Percentiles rank a stretch among this genome's conserved stretches.
Evolutionary conservation across 768 basidiomycete species (phyloP).

Genomic region (Botryobasidium botryosum): DNA sequence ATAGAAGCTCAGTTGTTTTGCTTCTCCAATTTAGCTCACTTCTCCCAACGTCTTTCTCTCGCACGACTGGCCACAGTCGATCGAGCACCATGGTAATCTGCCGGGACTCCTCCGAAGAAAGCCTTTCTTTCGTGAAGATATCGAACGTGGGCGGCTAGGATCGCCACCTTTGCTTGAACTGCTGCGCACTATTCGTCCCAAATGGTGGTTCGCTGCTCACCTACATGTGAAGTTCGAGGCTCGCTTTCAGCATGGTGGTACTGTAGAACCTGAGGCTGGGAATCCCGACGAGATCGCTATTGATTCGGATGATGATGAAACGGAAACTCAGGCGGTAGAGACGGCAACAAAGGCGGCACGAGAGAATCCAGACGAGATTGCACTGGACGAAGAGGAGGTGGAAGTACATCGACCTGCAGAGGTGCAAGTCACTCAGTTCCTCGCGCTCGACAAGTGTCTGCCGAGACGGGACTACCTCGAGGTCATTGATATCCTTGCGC

Average conservation of each 20-base stretch:
- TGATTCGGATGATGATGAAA: conserved; percentile 13
- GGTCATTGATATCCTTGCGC: conserved; percentile 48
- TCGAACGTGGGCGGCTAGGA: conserved; percentile 51
- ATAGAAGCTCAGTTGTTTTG: no score
- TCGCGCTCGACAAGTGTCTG: conserved; percentile 85
- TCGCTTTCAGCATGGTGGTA: conserved; percentile 13
- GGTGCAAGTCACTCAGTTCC: conserved; percentile 44
- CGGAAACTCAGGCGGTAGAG: conserved; percentile 10
- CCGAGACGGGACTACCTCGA: conserved; percentile 59
- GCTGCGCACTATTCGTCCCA: conserved; percentile 49
- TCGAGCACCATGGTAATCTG: conserved; percentile 68
- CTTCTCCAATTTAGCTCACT: conserved; percentile 40
- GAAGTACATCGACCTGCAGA: conserved; percentile 12
- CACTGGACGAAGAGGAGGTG: conserved; percentile 21
- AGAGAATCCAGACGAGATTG: conserved; percentile 36
- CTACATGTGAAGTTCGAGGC: conserved; percentile 80
- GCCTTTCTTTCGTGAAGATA: conserved; percentile 57
- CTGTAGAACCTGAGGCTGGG: not conserved
- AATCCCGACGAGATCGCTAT: conserved; percentile 19
- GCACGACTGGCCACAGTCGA: conserved; percentile 88
- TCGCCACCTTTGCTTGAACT: conserved; percentile 76
- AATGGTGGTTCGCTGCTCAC: conserved; percentile 90
- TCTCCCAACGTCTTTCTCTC: conserved; percentile 69
- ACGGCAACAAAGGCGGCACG: conserved; percentile 2
- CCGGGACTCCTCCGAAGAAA: conserved; percentile 50